A percentile compares a stretch with the other conserved stretches of the same genome.
phyloP scores from a whole-genome alignment of 2,329 filamentous ascomycete species.

The Zymoseptoria tritici region DNA sequence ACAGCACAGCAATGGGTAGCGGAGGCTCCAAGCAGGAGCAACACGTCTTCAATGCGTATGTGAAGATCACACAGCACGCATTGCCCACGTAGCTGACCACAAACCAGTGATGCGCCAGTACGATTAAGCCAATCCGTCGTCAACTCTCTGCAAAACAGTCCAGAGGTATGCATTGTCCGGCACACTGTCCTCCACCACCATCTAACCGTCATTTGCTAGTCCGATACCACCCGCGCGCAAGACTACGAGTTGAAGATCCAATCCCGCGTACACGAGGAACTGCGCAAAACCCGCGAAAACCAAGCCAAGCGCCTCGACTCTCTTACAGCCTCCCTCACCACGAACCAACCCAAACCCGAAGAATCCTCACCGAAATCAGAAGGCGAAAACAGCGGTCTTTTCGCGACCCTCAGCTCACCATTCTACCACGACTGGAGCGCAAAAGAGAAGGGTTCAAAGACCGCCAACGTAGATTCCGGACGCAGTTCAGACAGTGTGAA shows the following conservation, averaged over 20 bases:
- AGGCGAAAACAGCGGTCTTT: constrained; percentile 22
- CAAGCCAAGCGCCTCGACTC: constrained; percentile 62
- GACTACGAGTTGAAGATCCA: constrained; percentile 82
- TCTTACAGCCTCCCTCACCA: constrained; percentile 51
- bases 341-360: constrained; percentile 30
- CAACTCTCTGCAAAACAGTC: constrained; percentile 72
- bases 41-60: constrained; percentile 57
- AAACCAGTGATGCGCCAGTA: constrained; percentile 51
- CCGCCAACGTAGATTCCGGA: constrained; percentile 35
- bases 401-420: constrained; percentile 27
- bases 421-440: constrained; percentile 32
- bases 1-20: constrained; percentile 47
- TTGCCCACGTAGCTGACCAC: constrained; percentile 9
- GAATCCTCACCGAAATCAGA: constrained; percentile 14
- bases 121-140: constrained; percentile 75
- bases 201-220: constrained; percentile 45
- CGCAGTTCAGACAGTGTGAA: constrained; percentile 47
- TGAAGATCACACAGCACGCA: constrained; percentile 7
- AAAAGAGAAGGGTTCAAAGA: constrained; percentile 29
- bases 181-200: not conserved
- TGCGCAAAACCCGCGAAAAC: constrained; percentile 66
- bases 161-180: constrained; percentile 58
- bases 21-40: constrained; percentile 56
- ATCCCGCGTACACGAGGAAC: constrained; percentile 75
- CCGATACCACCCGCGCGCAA: constrained; percentile 78